Percentiles rank a stretch among this genome's conserved stretches.
These are phyloP conservation scores for Deuterostichococcus epilithicus DNA, from an alignment of 139 green algal species.

Conservation along the genomic window DNA sequence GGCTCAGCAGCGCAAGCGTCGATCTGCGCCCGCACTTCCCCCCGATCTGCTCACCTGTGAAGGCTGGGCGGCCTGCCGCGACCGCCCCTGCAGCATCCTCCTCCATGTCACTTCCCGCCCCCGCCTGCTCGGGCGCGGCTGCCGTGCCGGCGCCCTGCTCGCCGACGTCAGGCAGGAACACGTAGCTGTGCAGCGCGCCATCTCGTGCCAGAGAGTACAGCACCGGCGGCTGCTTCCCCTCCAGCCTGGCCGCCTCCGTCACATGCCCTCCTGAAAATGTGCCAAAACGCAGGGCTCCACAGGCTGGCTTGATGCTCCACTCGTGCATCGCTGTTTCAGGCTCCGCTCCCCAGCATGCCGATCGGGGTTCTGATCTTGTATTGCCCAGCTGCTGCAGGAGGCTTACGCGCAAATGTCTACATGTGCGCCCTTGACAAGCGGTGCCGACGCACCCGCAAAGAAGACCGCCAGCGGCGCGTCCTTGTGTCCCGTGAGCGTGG, in stretches of 20 bases:
- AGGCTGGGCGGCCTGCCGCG: background rate
- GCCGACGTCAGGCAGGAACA: constrained; percentile 30
- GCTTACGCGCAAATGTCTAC: too few relatives aligned
- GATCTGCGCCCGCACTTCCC: too few relatives aligned
- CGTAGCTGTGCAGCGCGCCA: constrained; percentile 84
- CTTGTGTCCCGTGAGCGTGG: constrained; percentile 80
- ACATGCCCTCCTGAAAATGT: constrained; percentile 12
- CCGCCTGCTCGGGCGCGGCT: too few relatives aligned
- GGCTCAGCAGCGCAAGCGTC: too few relatives aligned
- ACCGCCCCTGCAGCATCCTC: too few relatives aligned
- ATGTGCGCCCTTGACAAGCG: too few relatives aligned
- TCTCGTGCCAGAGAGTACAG: constrained; percentile 80
- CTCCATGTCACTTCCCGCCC: background rate
- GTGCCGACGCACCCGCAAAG: constrained; percentile 65
- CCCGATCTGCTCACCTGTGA: constrained; percentile 4
- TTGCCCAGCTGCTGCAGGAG: too few relatives aligned
- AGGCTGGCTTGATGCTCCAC: too few relatives aligned
- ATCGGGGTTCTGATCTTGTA: too few relatives aligned
- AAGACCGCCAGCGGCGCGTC: constrained; percentile 69
- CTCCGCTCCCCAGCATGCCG: too few relatives aligned
- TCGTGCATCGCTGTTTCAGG: too few relatives aligned
- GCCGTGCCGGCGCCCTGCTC: background rate
- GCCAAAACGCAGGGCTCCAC: too few relatives aligned
- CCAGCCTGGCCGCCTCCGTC: constrained; percentile 34
- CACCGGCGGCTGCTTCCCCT: constrained; percentile 40